phyloP scores from a whole-genome alignment of 768 basidiomycete species.

The Auricularia sp. region DNA sequence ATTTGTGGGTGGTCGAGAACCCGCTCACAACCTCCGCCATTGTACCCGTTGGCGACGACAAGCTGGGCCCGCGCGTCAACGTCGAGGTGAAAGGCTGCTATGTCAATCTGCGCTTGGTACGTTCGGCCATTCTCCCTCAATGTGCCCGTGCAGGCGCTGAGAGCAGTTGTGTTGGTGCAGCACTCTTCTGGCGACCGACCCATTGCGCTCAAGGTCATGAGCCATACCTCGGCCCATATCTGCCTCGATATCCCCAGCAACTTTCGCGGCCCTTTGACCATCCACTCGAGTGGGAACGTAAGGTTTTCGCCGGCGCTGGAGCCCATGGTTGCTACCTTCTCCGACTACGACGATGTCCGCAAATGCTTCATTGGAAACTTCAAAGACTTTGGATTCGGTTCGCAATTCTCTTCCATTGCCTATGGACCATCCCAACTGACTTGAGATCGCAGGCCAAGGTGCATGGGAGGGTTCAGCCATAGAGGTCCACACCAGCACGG shows the following conservation, averaged over 20 bases:
- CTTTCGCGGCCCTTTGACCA: neutral
- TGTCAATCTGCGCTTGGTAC: neutral
- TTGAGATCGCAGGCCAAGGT: neutral
- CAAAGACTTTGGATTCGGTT: neutral
- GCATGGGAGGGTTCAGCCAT: neutral
- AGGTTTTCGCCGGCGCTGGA: neutral
- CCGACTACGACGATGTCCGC: neutral
- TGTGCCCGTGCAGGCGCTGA: neutral
- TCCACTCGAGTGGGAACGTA: neutral
- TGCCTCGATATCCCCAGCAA: neutral
- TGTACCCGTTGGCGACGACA: neutral
- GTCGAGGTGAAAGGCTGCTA: neutral
- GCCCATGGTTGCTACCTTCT: neutral
- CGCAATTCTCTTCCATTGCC: no score
- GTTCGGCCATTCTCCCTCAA: neutral
- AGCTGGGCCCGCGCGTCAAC: neutral
- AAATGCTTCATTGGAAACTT: slow-evolving; percentile 1
- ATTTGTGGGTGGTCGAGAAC: neutral
- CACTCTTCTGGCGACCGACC: neutral
- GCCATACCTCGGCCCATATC: neutral
- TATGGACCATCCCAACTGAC: no score
- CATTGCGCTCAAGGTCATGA: neutral
- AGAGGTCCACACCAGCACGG: neutral
- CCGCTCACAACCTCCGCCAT: neutral
- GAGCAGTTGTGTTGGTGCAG: neutral